A percentile compares a stretch with the other conserved stretches of the same genome.
phyloP scores from a whole-genome alignment of 805 yeast genomes.

The Osmozyma mogii region DNA sequence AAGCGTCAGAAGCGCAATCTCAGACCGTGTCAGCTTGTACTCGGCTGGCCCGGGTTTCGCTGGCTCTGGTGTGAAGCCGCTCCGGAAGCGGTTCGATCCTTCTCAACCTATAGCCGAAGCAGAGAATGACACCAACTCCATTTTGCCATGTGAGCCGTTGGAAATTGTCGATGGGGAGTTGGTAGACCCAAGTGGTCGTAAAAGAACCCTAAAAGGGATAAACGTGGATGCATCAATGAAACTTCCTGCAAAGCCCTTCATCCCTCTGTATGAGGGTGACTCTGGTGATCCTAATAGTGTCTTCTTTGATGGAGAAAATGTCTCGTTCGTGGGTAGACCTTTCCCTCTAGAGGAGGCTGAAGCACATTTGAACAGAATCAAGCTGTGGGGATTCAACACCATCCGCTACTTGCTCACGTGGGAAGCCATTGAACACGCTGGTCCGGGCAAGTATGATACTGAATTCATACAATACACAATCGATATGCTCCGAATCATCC shows the following conservation, averaged over 20 bases:
- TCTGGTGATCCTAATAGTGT: constrained; percentile 29
- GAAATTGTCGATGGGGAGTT: constrained; percentile 50
- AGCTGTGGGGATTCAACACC: constrained; percentile 74
- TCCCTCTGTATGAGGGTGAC: constrained; percentile 34
- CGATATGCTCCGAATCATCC: constrained; percentile 48
- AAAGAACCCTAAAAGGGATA: constrained; percentile 66
- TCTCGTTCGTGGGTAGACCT: constrained; percentile 80
- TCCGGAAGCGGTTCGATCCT: constrained; percentile 17
- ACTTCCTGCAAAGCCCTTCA: constrained; percentile 51
- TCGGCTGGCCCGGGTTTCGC: constrained; percentile 18
- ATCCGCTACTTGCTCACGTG: constrained; percentile 74
- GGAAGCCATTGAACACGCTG: constrained; percentile 88
- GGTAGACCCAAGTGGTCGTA: constrained; percentile 47
- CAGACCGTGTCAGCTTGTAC: constrained; percentile 25
- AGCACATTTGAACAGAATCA: constrained; percentile 60
- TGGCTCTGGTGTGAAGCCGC: constrained; percentile 19
- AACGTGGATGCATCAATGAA: constrained; percentile 73
- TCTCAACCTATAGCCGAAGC: constrained; percentile 12
- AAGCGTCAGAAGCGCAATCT: constrained; percentile 21
- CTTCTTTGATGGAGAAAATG: constrained; percentile 64
- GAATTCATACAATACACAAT: constrained; percentile 67
- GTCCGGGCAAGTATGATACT: constrained; percentile 77
- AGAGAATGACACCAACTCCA: constrained; percentile 6
- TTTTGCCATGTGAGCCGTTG: constrained; percentile 16
- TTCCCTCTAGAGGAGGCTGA: constrained; percentile 69